Evolutionary conservation across 495 filamentous ascomycete genomes (phyloP).

Genomic region (Penicillium diatomitis): DNA sequence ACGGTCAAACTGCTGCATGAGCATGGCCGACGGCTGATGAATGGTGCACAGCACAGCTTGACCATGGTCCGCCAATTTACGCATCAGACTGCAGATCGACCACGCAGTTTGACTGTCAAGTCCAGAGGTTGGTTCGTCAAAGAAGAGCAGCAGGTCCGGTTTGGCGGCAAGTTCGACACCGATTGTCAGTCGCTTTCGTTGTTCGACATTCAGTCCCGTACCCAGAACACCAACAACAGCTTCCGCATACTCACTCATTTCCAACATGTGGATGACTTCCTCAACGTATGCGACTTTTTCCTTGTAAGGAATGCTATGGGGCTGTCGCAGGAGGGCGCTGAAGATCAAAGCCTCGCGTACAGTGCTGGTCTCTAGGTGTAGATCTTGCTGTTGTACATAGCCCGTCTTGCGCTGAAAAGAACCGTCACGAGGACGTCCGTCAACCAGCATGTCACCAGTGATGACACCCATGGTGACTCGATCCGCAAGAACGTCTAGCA

Average conservation of each 20-base stretch:
- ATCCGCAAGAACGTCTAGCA: conserved; percentile 37
- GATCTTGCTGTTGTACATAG: conserved; percentile 90
- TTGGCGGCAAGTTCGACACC: conserved; percentile 86
- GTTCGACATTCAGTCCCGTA: conserved; percentile 84
- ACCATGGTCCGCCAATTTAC: conserved; percentile 73
- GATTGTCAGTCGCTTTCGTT: conserved; percentile 81
- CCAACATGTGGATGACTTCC: conserved; percentile 78
- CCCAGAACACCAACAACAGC: conserved; percentile 81
- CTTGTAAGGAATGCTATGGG: conserved; percentile 51
- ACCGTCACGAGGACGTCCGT: conserved; percentile 46
- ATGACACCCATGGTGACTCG: conserved; percentile 41
- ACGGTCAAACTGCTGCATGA: conserved; percentile 89
- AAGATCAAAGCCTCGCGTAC: conserved; percentile 77
- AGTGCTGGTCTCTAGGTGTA: conserved; percentile 76
- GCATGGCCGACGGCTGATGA: conserved; percentile 84
- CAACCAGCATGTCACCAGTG: conserved; percentile 41
- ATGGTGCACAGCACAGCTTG: conserved; percentile 94
- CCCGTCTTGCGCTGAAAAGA: conserved; percentile 87
- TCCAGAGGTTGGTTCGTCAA: conserved; percentile 58
- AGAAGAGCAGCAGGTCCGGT: conserved; percentile 77
- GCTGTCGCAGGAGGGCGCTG: conserved; percentile 77
- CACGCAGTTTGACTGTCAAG: conserved; percentile 59
- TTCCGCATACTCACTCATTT: conserved; percentile 76
- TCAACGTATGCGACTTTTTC: conserved; percentile 88
- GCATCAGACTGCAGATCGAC: conserved; percentile 69